These are phyloP conservation scores for Iberis pinnata DNA, from an alignment of 345 rosid species.

Conservation along the genomic window DNA sequence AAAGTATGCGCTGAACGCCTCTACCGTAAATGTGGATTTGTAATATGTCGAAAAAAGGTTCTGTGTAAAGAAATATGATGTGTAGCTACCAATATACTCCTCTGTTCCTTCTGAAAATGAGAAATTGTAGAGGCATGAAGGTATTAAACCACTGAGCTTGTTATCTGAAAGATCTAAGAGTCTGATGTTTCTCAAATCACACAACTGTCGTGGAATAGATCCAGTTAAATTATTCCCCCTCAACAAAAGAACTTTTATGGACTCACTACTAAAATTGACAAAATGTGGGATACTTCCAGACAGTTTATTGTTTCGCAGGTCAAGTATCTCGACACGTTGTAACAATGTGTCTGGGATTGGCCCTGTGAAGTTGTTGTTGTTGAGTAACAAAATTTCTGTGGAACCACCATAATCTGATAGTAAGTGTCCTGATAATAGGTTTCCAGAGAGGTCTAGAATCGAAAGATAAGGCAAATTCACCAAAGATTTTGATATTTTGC, in stretches of 20 bases:
- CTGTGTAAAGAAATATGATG: background rate
- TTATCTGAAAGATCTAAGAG: background rate
- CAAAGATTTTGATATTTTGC: background rate
- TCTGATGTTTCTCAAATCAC: background rate
- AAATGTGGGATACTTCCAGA: background rate
- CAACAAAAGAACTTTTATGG: background rate
- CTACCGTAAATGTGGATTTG: background rate
- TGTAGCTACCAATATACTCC: background rate
- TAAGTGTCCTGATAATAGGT: background rate
- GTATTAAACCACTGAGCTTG: background rate
- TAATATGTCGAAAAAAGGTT: background rate
- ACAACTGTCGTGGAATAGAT: background rate
- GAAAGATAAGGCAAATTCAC: background rate
- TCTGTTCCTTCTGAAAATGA: background rate
- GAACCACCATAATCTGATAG: background rate
- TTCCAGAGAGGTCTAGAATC: slow-evolving; percentile 6
- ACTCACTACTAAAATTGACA: background rate
- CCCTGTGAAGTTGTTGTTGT: background rate
- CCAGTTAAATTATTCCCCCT: background rate
- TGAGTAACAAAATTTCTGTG: background rate
- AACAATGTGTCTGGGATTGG: background rate
- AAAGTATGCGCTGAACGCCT: background rate
- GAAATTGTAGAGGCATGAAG: background rate
- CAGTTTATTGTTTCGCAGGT: slow-evolving; percentile 1
- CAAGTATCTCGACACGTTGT: background rate